These are phyloP conservation scores for Globisporangium viniferum DNA, from an alignment of 352 stramenopile genomes.

Conservation along the genomic window DNA sequence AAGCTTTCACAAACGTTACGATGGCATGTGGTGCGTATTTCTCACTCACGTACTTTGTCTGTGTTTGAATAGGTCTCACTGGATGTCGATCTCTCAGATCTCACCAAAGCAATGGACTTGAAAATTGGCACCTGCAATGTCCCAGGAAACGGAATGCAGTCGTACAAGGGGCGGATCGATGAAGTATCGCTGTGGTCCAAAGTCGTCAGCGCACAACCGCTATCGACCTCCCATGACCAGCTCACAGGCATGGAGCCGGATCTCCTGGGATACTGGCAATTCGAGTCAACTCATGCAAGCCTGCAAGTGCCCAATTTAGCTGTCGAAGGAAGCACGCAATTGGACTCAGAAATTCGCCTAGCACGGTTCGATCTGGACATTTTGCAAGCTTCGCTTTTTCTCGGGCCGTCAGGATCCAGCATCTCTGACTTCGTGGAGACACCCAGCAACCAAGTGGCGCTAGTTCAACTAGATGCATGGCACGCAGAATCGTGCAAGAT, in stretches of 20 bases:
- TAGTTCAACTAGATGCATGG: slow-evolving; percentile 6
- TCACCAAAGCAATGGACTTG: slow-evolving; percentile 8
- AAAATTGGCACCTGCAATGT: slow-evolving; percentile 19
- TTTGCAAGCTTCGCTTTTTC: slow-evolving; percentile 3
- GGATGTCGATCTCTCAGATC: slow-evolving; percentile 4
- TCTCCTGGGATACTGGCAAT: slow-evolving; percentile 31
- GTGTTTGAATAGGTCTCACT: background rate
- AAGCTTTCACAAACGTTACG: background rate
- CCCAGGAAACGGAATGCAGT: background rate
- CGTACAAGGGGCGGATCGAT: slow-evolving; percentile 29
- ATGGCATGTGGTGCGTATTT: background rate
- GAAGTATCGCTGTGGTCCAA: slow-evolving; percentile 32
- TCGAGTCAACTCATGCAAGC: slow-evolving; percentile 18
- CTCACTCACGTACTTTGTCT: background rate
- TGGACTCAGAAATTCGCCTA: slow-evolving; percentile 19
- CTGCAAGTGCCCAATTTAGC: slow-evolving; percentile 11
- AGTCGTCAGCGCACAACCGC: background rate
- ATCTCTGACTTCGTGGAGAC: slow-evolving; percentile 6
- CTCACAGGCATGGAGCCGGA: slow-evolving; percentile 21
- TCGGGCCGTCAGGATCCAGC: slow-evolving; percentile 16
- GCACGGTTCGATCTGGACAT: slow-evolving; percentile 3
- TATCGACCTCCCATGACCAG: slow-evolving; percentile 6
- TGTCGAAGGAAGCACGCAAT: background rate
- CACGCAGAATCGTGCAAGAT: slow-evolving; percentile 3
- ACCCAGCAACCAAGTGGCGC: background rate